Evolutionary conservation across 169 alveolate genomes (phyloP).

Genomic region (Cryptosporidium sp.): DNA sequence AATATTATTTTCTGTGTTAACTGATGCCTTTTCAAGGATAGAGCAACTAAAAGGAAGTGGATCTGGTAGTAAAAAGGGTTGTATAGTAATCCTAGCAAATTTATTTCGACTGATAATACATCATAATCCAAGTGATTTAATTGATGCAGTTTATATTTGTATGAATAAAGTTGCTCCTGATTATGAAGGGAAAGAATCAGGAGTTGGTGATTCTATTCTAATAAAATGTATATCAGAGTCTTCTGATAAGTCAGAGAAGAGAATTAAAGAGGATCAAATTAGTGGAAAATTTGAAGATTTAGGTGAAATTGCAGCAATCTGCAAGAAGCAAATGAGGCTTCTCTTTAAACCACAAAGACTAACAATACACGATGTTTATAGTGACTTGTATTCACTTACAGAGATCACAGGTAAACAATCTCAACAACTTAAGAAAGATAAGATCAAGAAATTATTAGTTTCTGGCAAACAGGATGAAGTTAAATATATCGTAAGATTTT

Average conservation of each 20-base stretch:
- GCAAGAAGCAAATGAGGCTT: constrained; percentile 83
- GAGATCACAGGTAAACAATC: constrained; percentile 59
- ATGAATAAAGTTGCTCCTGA: constrained; percentile 94
- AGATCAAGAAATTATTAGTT: constrained; percentile 89
- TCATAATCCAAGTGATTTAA: constrained; percentile 86
- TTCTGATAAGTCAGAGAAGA: constrained; percentile 91
- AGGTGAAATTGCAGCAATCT: constrained; percentile 89
- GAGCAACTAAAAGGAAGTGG: constrained; percentile 90
- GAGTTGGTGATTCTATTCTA: constrained; percentile 95
- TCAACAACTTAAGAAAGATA: constrained; percentile 82
- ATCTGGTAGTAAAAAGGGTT: constrained; percentile 87
- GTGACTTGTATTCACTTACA: constrained; percentile 77
- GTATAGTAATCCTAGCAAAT: constrained; percentile 84
- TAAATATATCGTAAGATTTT: constrained; percentile 94
- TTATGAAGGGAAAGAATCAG: constrained; percentile 94
- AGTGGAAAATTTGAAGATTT: constrained; percentile 92
- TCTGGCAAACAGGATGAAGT: constrained; percentile 93
- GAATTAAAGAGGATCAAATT: constrained; percentile 89
- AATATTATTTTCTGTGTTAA: constrained; percentile 79
- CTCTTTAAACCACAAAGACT: constrained; percentile 87
- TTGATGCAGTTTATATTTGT: constrained; percentile 85
- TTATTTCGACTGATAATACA: constrained; percentile 82
- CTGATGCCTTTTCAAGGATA: constrained; percentile 84
- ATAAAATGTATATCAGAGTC: constrained; percentile 94
- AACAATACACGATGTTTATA: constrained; percentile 84